Evolutionary conservation across 163 green algal species (phyloP).

Genomic region (Chlamydomonas reinhardtii): DNA sequence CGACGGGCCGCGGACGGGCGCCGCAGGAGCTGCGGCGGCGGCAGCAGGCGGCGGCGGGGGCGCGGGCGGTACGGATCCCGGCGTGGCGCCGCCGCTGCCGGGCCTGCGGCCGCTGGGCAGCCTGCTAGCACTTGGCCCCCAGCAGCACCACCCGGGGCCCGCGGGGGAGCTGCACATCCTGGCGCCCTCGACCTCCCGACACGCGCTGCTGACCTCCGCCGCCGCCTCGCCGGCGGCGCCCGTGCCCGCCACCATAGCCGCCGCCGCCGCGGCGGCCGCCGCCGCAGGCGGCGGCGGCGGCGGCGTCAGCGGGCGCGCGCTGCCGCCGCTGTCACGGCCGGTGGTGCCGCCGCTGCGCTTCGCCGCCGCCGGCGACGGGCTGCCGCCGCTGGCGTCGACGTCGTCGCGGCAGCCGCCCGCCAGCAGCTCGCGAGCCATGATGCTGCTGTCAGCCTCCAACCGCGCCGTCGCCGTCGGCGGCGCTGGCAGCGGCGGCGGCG

Average conservation of each 20-base stretch:
- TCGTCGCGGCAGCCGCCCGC: neutral
- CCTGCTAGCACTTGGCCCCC: neutral
- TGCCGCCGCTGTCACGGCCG: conserved; percentile 29
- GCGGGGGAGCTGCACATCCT: conserved; percentile 37
- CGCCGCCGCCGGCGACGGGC: neutral
- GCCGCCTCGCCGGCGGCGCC: neutral
- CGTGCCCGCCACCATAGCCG: neutral
- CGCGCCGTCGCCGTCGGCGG: neutral
- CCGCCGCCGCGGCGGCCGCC: neutral
- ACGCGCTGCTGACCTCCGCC: too few species aligned
- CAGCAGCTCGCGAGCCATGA: conserved; percentile 31
- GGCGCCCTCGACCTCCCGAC: neutral
- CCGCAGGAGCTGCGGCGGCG: too few species aligned
- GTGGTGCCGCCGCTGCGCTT: conserved; percentile 27
- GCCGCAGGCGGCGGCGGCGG: too few species aligned
- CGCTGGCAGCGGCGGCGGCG: too few species aligned
- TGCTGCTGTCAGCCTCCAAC: conserved; percentile 41
- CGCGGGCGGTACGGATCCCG: too few species aligned
- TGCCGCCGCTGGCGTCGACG: neutral
- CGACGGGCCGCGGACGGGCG: neutral
- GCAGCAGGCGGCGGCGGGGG: too few species aligned
- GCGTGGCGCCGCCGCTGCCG: too few species aligned
- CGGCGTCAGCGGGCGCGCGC: neutral
- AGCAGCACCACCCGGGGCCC: neutral
- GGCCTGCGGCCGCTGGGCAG: neutral